Evolutionary conservation across 2,329 filamentous ascomycete species (phyloP).

Genomic region (Fusarium guadeloupense): DNA sequence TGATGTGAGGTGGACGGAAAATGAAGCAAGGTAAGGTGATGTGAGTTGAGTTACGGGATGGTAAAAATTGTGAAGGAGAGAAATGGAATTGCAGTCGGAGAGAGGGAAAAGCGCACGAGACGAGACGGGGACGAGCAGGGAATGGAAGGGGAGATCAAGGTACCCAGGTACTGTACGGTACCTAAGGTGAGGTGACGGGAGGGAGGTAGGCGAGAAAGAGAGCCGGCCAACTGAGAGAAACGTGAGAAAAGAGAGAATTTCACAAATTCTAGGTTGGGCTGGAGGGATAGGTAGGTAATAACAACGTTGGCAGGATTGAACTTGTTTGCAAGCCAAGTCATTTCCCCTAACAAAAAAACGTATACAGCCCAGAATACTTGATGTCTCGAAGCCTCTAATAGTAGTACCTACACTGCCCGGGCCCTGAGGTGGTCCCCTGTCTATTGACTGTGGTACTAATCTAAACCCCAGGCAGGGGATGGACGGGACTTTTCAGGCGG

Average conservation of each 20-base stretch:
- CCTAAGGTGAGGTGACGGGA: neutral
- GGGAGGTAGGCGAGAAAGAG: neutral
- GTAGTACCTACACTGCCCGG: neutral
- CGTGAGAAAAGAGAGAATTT: neutral
- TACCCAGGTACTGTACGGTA: neutral
- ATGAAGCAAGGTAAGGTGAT: too few relatives aligned
- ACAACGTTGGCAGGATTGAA: conserved; percentile 14
- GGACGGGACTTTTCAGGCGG: neutral
- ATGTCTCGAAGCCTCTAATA: conserved; percentile 21
- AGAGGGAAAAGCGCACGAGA: conserved; percentile 30
- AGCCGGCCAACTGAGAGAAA: conserved; percentile 5
- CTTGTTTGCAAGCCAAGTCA: conserved; percentile 17
- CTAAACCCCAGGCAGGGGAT: conserved; percentile 14
- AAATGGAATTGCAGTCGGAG: conserved; percentile 9
- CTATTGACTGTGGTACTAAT: too few relatives aligned
- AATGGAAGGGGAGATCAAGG: conserved; percentile 12
- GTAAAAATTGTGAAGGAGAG: conserved; percentile 18
- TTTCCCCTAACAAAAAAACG: neutral
- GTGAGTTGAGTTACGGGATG: neutral
- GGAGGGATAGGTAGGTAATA: too few relatives aligned
- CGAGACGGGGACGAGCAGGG: conserved; percentile 20
- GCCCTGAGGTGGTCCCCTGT: conserved; percentile 20
- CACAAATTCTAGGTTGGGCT: neutral
- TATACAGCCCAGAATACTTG: conserved; percentile 12
- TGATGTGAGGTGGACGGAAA: conserved; percentile 13